phyloP scores from a whole-genome alignment of 2,329 filamentous ascomycete genomes.

The Clonostachys rhizophaga region DNA sequence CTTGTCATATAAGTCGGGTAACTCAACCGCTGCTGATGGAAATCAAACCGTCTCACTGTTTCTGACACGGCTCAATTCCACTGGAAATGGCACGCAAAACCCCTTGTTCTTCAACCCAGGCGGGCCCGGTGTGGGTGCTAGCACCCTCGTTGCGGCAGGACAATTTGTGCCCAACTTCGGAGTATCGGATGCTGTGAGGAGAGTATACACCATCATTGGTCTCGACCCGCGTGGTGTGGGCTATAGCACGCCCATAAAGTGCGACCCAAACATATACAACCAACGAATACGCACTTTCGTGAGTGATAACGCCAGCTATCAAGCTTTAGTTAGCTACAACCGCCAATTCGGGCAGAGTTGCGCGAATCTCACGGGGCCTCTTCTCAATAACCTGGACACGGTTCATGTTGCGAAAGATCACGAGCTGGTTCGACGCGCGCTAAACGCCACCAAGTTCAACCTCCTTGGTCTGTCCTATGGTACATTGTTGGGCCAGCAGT shows the following conservation, averaged over 20 bases:
- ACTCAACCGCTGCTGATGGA: slow-evolving; percentile 4
- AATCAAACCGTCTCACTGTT: neutral
- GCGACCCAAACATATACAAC: slow-evolving; percentile 22
- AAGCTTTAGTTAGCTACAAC: slow-evolving; percentile 7
- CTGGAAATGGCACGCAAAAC: neutral
- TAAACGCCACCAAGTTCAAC: slow-evolving; percentile 14
- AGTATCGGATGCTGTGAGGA: slow-evolving; percentile 7
- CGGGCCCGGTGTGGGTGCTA: slow-evolving; percentile 10
- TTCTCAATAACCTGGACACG: slow-evolving; percentile 13
- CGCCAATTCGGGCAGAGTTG: slow-evolving; percentile 11
- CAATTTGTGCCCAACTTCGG: slow-evolving; percentile 3
- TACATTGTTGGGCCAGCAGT: slow-evolving; percentile 22
- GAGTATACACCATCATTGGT: slow-evolving; percentile 32
- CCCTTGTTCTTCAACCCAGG: slow-evolving; percentile 13
- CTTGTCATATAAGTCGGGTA: neutral
- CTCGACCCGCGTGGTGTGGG: slow-evolving; percentile 37
- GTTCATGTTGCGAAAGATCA: slow-evolving; percentile 13
- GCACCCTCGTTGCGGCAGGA: neutral
- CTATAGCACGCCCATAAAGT: slow-evolving; percentile 29
- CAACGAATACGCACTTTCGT: slow-evolving; percentile 5
- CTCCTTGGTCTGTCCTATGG: slow-evolving; percentile 30
- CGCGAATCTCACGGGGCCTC: slow-evolving; percentile 10
- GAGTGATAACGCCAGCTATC: slow-evolving; percentile 1
- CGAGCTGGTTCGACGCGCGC: slow-evolving; percentile 11
- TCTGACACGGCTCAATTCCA: slow-evolving; percentile 1